Conservation (phyloP, 345 rosid genomes). For the Geranium rotundifolium region DNA sequence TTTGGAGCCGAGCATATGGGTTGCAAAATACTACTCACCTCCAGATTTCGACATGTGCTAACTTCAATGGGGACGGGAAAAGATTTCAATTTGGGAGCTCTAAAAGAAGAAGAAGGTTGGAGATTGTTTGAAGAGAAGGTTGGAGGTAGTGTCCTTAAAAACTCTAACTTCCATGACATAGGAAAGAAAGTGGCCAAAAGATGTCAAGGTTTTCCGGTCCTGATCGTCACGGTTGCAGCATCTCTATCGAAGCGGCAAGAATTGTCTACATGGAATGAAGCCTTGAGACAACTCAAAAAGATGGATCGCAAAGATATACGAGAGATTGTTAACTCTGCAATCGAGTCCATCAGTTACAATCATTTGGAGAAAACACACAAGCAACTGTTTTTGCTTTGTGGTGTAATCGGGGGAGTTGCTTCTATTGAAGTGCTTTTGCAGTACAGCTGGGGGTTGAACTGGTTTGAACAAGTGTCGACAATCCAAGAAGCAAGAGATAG, state of each 20-base stretch:
- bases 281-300: not conserved
- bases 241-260: not conserved
- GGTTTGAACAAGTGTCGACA: not conserved
- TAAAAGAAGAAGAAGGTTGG: slow-evolving; percentile 13
- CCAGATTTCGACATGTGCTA: slow-evolving; percentile 9
- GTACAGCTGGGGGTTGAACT: slow-evolving; percentile 18
- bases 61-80: slow-evolving; percentile 1
- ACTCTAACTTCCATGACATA: not conserved
- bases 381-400: slow-evolving; percentile 7
- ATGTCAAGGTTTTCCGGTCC: slow-evolving; percentile 18
- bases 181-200: not conserved
- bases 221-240: slow-evolving; percentile 3
- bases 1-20: slow-evolving; percentile 5
- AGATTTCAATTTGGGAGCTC: slow-evolving; percentile 1
- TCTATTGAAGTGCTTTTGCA: slow-evolving; percentile 5
- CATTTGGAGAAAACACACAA: no score
- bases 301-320: not conserved
- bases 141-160: not conserved
- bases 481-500: slow-evolving; percentile 9
- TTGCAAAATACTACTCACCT: slow-evolving; percentile 20
- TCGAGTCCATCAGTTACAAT: no score
- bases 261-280: not conserved
- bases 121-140: slow-evolving; percentile 15
- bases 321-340: not conserved
- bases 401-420: not conserved